Percentiles rank a stretch among this genome's conserved stretches.
Conservation (phyloP, 768 basidiomycete genomes). For the Hericium rajendrae region DNA sequence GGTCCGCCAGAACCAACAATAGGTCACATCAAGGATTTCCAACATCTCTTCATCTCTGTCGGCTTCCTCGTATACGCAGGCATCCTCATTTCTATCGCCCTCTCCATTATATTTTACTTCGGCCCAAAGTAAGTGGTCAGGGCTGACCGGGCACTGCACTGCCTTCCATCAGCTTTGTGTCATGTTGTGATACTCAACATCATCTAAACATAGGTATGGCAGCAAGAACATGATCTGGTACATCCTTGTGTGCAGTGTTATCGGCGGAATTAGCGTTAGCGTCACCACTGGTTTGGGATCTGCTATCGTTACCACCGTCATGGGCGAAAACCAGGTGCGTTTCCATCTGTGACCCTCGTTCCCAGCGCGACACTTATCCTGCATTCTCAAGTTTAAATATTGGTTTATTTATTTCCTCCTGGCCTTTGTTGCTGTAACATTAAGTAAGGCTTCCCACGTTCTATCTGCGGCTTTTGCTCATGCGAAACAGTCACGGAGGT, state of each 20-base stretch:
- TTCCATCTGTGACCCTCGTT: not conserved
- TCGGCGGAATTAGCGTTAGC: slow-evolving; percentile 90
- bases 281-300: slow-evolving; percentile 92
- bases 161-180: not conserved
- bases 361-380: not conserved
- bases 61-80: slow-evolving; percentile 69
- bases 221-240: slow-evolving; percentile 94
- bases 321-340: slow-evolving; percentile 70
- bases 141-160: not conserved
- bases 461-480: slow-evolving; percentile 8
- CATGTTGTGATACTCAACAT: not conserved
- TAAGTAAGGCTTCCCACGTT: slow-evolving; percentile 40
- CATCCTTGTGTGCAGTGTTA: slow-evolving; percentile 90
- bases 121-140: slow-evolving; percentile 52
- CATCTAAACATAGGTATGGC: slow-evolving; percentile 47
- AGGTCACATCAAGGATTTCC: slow-evolving; percentile 61
- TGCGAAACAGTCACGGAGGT: slow-evolving; percentile 65
- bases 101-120: slow-evolving; percentile 74
- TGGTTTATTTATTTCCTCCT: slow-evolving; percentile 90
- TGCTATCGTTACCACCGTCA: slow-evolving; percentile 73
- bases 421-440: slow-evolving; percentile 72
- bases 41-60: slow-evolving; percentile 70
- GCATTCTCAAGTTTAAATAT: slow-evolving; percentile 58
- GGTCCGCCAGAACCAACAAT: slow-evolving; percentile 65
- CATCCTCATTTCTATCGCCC: slow-evolving; percentile 52